A percentile compares a stretch with the other conserved stretches of the same genome.
Conservation (phyloP, 2,329 filamentous ascomycete genomes). For the Pezicula carpinea region DNA sequence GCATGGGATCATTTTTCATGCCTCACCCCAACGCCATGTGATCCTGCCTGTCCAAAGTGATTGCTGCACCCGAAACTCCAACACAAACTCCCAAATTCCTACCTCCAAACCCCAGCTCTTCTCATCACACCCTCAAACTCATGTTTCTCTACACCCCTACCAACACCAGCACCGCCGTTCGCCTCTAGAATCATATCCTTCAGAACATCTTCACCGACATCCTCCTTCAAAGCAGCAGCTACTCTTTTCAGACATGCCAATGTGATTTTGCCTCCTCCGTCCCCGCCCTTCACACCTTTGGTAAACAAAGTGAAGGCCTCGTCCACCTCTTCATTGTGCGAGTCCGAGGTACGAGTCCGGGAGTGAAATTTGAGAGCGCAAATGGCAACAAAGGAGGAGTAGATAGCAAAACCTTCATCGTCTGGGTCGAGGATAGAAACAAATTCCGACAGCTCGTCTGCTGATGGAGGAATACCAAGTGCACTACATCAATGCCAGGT, state of each 20-base stretch:
- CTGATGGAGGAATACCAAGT: conserved; percentile 67
- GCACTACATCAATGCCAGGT: conserved; percentile 49
- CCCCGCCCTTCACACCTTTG: conserved; percentile 37
- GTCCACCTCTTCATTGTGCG: conserved; percentile 64
- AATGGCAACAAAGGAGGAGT: conserved; percentile 79
- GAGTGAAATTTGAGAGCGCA: conserved; percentile 80
- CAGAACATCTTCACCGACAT: conserved; percentile 75
- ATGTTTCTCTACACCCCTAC: conserved; percentile 65
- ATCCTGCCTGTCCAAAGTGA: conserved; percentile 34
- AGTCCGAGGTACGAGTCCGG: conserved; percentile 43
- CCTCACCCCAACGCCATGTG: not conserved
- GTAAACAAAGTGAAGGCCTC: conserved; percentile 82
- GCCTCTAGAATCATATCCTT: conserved; percentile 95
- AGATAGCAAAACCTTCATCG: conserved; percentile 70
- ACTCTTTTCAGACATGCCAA: conserved; percentile 73
- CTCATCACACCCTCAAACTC: conserved; percentile 42
- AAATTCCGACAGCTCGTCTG: conserved; percentile 70
- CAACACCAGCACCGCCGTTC: conserved; percentile 72
- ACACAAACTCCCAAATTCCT: conserved; percentile 41
- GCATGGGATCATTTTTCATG: not conserved
- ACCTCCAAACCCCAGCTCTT: conserved; percentile 27
- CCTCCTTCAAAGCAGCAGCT: conserved; percentile 77
- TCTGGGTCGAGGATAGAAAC: conserved; percentile 80
- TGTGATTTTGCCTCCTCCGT: conserved; percentile 60
- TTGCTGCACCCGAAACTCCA: conserved; percentile 3